phyloP scores from a whole-genome alignment of 345 rosid genomes.

The Euphorbia pulcherrima region DNA sequence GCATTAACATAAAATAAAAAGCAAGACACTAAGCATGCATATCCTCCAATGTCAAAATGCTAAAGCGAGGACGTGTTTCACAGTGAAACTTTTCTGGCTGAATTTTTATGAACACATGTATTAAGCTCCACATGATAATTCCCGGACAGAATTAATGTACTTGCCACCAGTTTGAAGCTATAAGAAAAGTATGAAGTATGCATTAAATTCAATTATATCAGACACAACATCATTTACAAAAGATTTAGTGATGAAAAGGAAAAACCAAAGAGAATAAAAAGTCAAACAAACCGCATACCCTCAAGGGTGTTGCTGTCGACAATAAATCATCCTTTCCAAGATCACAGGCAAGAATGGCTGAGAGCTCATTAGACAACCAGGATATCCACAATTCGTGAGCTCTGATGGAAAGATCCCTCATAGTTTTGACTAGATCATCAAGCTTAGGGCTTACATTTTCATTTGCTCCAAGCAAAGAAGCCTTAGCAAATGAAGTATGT shows the following conservation, averaged over 20 bases:
- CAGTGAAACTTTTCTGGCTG: neutral
- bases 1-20: neutral
- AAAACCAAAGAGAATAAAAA: neutral
- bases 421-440: slow-evolving; percentile 53
- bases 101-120: neutral
- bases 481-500: slow-evolving; percentile 68
- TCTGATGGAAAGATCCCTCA: slow-evolving; percentile 68
- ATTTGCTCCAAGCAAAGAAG: slow-evolving; percentile 79
- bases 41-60: neutral
- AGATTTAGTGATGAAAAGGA: neutral
- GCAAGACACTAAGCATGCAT: neutral
- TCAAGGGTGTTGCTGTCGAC: slow-evolving; percentile 60
- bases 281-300: slow-evolving; percentile 45
- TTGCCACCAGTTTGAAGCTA: neutral
- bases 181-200: neutral
- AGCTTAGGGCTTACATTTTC: slow-evolving; percentile 72
- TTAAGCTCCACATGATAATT: no score
- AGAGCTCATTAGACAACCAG: slow-evolving; percentile 83
- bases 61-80: neutral
- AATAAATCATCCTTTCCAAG: slow-evolving; percentile 78
- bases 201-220: neutral
- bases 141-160: neutral
- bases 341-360: slow-evolving; percentile 61
- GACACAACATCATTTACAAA: neutral
- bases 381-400: slow-evolving; percentile 91